A percentile compares a stretch with the other conserved stretches of the same genome.
Evolutionary conservation across 1,139 yeast genomes (phyloP).

Genomic region (Pichia sp.): DNA sequence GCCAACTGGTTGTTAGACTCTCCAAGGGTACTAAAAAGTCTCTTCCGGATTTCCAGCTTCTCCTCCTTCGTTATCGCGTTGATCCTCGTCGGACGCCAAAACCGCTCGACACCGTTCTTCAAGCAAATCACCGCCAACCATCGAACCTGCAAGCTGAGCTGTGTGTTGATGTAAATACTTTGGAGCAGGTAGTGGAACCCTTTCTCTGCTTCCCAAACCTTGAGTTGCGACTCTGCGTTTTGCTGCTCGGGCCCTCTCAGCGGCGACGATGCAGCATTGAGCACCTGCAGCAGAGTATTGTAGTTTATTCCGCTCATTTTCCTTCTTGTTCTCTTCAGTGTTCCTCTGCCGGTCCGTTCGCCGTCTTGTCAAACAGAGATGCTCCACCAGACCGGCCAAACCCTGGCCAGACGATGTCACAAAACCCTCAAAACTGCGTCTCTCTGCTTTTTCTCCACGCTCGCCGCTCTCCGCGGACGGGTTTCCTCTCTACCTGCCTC

Average conservation of each 20-base stretch:
- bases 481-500: background rate
- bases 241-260: conserved; percentile 26
- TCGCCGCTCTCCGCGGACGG: background rate
- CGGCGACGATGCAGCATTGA: conserved; percentile 26
- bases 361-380: background rate
- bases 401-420: background rate
- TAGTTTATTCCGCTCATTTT: conserved; percentile 19
- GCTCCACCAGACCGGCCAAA: background rate
- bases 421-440: background rate
- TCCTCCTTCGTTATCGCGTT: conserved; percentile 62
- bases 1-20: conserved; percentile 73
- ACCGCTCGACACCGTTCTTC: conserved; percentile 79
- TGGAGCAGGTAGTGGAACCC: conserved; percentile 40
- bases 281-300: conserved; percentile 22
- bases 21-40: conserved; percentile 54
- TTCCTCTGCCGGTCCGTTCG: conserved; percentile 1
- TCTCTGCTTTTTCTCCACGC: background rate
- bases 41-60: conserved; percentile 54
- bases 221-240: conserved; percentile 65
- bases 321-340: background rate
- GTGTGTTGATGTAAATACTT: conserved; percentile 54
- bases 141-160: conserved; percentile 59
- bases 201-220: conserved; percentile 58
- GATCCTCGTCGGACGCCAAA: conserved; percentile 69
- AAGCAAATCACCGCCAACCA: conserved; percentile 87